phyloP scores from a whole-genome alignment of 148 eudicot species.

The Camellia sinensis region DNA sequence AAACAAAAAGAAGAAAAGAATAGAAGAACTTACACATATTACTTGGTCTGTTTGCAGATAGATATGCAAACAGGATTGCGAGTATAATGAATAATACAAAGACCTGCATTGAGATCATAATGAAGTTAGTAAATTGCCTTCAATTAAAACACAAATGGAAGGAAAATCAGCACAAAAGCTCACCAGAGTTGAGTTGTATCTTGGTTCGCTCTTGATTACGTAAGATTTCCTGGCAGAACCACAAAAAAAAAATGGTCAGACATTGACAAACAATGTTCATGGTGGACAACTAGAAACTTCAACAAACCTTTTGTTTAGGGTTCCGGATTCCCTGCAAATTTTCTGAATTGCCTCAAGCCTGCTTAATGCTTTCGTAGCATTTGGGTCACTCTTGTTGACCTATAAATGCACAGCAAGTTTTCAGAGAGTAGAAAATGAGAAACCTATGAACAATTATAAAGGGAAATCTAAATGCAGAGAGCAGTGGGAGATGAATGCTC shows the following conservation, averaged over 20 bases:
- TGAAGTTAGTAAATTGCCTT: slow-evolving; percentile 8
- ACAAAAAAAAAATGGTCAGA: neutral
- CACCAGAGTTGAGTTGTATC: slow-evolving; percentile 45
- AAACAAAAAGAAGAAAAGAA: no score
- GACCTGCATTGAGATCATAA: slow-evolving; percentile 44
- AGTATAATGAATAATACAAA: slow-evolving; percentile 46
- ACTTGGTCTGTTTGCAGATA: slow-evolving; percentile 32
- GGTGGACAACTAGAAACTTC: neutral
- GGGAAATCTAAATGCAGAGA: neutral
- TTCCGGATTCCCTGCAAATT: slow-evolving; percentile 70
- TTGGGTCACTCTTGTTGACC: slow-evolving; percentile 75
- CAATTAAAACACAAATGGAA: neutral
- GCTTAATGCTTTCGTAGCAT: slow-evolving; percentile 58
- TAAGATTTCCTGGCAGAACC: slow-evolving; percentile 52
- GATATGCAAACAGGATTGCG: slow-evolving; percentile 47
- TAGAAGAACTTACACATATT: slow-evolving; percentile 25
- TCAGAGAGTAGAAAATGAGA: neutral
- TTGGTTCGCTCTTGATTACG: slow-evolving; percentile 39
- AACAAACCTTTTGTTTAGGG: slow-evolving; percentile 54
- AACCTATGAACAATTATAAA: neutral
- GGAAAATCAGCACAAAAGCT: slow-evolving; percentile 20
- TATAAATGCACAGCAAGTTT: slow-evolving; percentile 23
- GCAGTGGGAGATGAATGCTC: neutral
- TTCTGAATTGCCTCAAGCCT: slow-evolving; percentile 68
- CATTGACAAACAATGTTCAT: neutral